These are phyloP conservation scores for Xylariaceae sp. DNA, from an alignment of 2,329 filamentous ascomycete species.

Conservation along the genomic window DNA sequence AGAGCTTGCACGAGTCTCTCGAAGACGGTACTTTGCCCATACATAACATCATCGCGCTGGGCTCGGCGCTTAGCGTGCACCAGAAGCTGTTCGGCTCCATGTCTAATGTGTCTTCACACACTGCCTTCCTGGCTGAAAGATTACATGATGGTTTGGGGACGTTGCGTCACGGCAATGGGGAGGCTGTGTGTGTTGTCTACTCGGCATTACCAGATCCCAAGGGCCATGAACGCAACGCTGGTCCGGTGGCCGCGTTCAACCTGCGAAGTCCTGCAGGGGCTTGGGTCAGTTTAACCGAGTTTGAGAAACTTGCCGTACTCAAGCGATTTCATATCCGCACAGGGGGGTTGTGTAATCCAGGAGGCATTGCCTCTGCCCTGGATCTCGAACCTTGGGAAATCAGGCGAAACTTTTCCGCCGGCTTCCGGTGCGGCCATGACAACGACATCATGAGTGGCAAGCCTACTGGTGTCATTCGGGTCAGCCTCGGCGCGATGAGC, in stretches of 20 bases:
- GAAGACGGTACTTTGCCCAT: constrained; percentile 91
- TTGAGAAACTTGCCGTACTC: constrained; percentile 77
- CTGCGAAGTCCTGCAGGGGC: constrained; percentile 58
- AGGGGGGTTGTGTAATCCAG: constrained; percentile 87
- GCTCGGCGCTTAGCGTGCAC: constrained; percentile 65
- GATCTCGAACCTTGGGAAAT: constrained; percentile 72
- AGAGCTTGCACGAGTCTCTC: constrained; percentile 67
- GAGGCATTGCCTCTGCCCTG: constrained; percentile 70
- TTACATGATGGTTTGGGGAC: constrained; percentile 50
- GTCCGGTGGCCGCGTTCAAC: constrained; percentile 81
- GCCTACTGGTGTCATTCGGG: constrained; percentile 78
- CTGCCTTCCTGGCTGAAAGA: constrained; percentile 52
- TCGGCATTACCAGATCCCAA: constrained; percentile 26
- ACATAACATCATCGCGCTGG: constrained; percentile 80
- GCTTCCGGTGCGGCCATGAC: constrained; percentile 76
- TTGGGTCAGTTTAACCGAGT: constrained; percentile 75
- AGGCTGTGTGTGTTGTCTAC: constrained; percentile 61
- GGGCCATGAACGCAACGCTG: constrained; percentile 37
- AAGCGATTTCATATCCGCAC: constrained; percentile 79
- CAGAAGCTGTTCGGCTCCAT: constrained; percentile 63
- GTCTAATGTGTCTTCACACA: constrained; percentile 62
- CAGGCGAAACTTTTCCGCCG: constrained; percentile 74
- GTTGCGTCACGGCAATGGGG: constrained; percentile 63
- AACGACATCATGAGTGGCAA: constrained; percentile 77
- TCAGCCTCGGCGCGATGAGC: constrained; percentile 88